Evolutionary conservation across 1,284 basidiomycete species (phyloP).

Genomic region (Marasmius oreades): DNA sequence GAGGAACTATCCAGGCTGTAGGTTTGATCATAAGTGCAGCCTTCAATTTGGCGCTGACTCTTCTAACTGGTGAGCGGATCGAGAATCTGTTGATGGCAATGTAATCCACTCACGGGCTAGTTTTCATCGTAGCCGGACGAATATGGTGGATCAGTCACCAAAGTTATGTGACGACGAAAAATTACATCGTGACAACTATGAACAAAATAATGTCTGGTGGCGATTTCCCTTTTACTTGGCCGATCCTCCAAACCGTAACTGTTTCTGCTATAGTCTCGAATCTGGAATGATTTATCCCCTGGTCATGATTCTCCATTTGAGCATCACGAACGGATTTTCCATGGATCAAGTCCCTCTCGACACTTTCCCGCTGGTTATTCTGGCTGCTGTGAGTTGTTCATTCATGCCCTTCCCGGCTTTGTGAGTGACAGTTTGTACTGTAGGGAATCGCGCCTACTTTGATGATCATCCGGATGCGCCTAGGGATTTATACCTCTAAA

Average conservation of each 20-base stretch:
- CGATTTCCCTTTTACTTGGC: too few relatives aligned
- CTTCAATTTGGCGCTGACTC: background rate
- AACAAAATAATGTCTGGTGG: too few relatives aligned
- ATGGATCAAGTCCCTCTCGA: background rate
- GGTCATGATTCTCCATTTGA: background rate
- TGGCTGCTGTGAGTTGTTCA: background rate
- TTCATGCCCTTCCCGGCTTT: too few relatives aligned
- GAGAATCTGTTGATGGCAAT: background rate
- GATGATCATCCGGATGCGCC: background rate
- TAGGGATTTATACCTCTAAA: background rate
- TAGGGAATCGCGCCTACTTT: background rate
- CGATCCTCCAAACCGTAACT: background rate
- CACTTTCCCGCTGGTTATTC: background rate
- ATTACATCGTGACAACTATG: too few relatives aligned
- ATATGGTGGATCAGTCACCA: background rate
- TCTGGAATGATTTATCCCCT: background rate
- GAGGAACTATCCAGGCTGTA: background rate
- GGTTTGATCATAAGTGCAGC: background rate
- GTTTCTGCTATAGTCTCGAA: background rate
- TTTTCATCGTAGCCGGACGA: background rate
- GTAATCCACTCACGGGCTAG: background rate
- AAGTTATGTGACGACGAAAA: background rate
- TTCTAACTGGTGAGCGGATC: background rate
- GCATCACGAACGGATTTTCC: too few relatives aligned
- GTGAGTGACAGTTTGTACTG: background rate